These are phyloP conservation scores for Scytalidium lignicola DNA, from an alignment of 2,329 filamentous ascomycete genomes.

Conservation along the genomic window DNA sequence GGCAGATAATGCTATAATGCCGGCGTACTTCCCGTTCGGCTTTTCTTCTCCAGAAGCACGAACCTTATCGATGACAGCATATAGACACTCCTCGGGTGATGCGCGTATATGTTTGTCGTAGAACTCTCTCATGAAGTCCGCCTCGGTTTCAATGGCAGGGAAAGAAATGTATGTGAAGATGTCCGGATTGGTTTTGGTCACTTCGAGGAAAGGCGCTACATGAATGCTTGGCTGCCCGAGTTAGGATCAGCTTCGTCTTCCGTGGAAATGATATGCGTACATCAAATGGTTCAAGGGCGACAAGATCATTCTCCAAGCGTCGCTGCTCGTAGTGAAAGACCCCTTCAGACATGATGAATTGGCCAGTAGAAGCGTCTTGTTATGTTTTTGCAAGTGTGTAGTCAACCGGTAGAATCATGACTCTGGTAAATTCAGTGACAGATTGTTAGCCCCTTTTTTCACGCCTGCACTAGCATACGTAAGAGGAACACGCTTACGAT, in stretches of 20 bases:
- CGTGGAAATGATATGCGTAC: not conserved
- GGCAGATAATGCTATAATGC: not conserved
- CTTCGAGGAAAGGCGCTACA: not conserved
- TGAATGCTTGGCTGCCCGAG: not conserved
- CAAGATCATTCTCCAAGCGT: not conserved
- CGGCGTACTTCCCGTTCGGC: not conserved
- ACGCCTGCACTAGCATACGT: no score
- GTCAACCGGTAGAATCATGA: no score
- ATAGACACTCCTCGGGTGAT: not conserved
- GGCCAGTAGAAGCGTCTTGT: no score
- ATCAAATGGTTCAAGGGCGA: not conserved
- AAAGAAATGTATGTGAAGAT: not conserved
- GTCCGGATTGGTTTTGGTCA: not conserved
- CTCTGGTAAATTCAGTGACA: no score
- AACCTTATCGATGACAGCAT: not conserved
- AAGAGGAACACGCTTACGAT: no score
- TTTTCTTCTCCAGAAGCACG: not conserved
- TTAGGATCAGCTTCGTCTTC: not conserved
- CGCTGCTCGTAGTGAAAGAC: not conserved
- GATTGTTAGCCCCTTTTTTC: no score
- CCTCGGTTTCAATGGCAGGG: not conserved
- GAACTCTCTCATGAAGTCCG: not conserved
- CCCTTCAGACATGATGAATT: not conserved
- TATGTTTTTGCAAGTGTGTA: no score
- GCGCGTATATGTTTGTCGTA: not conserved